Evolutionary conservation across 2,329 filamentous ascomycete species (phyloP).

Genomic region (Sporothrix protearum): DNA sequence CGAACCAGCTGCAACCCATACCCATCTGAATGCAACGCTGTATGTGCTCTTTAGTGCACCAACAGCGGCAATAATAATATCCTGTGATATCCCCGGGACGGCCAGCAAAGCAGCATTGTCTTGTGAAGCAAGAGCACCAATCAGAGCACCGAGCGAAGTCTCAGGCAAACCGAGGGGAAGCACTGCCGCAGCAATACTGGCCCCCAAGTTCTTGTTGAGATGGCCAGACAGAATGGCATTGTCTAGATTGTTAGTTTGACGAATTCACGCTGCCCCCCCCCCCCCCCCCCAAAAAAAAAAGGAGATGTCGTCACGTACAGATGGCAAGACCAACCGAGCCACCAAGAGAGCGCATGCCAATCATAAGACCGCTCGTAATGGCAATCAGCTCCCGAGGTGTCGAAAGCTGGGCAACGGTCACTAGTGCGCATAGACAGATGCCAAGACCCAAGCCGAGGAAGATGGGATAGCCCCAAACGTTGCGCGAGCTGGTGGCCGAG

Average conservation of each 20-base stretch:
- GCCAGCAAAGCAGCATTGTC: neutral
- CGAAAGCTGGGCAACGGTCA: slow-evolving; percentile 36
- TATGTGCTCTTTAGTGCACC: slow-evolving; percentile 17
- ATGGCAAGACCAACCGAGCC: slow-evolving; percentile 50
- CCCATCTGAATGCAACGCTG: slow-evolving; percentile 20
- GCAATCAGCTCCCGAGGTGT: slow-evolving; percentile 39
- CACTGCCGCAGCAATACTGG: slow-evolving; percentile 18
- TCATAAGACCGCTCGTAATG: slow-evolving; percentile 35
- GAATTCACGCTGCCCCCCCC: too few relatives aligned
- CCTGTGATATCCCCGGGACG: slow-evolving; percentile 1
- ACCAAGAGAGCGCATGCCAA: slow-evolving; percentile 42
- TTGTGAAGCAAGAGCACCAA: neutral
- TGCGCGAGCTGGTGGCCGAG: slow-evolving; percentile 25
- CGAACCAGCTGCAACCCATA: slow-evolving; percentile 21
- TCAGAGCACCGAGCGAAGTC: slow-evolving; percentile 7
- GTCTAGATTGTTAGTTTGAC: slow-evolving; percentile 25
- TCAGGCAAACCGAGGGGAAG: slow-evolving; percentile 21
- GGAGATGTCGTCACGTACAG: slow-evolving; percentile 14
- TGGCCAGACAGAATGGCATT: slow-evolving; percentile 33
- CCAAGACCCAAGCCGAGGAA: slow-evolving; percentile 21
- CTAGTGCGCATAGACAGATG: slow-evolving; percentile 27
- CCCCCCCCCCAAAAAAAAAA: too few relatives aligned
- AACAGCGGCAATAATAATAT: slow-evolving; percentile 20
- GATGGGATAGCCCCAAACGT: slow-evolving; percentile 38
- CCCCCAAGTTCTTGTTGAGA: slow-evolving; percentile 8